phyloP scores from a whole-genome alignment of 225 moss, liverwort and hornwort species.

The Polytrichum formosum region DNA sequence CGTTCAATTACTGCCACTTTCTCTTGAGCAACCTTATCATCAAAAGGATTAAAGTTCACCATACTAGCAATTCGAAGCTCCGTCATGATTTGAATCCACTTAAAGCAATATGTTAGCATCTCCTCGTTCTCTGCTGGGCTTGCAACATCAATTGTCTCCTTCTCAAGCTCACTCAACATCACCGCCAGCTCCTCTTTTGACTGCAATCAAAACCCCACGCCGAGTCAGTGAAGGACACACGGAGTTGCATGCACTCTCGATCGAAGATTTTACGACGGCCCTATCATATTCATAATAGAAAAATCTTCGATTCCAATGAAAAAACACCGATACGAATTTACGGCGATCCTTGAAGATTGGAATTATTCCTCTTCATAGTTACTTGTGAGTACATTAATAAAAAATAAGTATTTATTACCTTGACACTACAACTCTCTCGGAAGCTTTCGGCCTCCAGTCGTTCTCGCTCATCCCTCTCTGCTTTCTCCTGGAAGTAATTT shows the following conservation, averaged over 20 bases:
- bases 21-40: constrained; percentile 13
- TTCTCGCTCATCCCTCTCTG: constrained; percentile 25
- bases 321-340: too few relatives aligned
- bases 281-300: not conserved
- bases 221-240: not conserved
- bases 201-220: not conserved
- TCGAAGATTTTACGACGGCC: not conserved
- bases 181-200: constrained; percentile 20
- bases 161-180: constrained; percentile 7
- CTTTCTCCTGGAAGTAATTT: constrained; percentile 25
- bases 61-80: constrained; percentile 40
- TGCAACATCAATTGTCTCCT: constrained; percentile 7
- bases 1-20: constrained; percentile 19
- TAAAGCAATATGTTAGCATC: constrained; percentile 41
- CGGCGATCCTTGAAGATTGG: too few relatives aligned
- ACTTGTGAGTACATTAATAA: too few relatives aligned
- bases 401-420: constrained; percentile 12
- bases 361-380: too few relatives aligned
- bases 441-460: constrained; percentile 24
- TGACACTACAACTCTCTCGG: constrained; percentile 14
- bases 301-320: not conserved
- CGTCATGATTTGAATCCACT: constrained; percentile 52
- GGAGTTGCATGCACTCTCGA: not conserved
- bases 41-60: constrained; percentile 20
- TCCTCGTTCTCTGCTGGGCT: constrained; percentile 35